phyloP scores from a whole-genome alignment of 768 basidiomycete species.

The Rhizopogon vesiculosus region DNA sequence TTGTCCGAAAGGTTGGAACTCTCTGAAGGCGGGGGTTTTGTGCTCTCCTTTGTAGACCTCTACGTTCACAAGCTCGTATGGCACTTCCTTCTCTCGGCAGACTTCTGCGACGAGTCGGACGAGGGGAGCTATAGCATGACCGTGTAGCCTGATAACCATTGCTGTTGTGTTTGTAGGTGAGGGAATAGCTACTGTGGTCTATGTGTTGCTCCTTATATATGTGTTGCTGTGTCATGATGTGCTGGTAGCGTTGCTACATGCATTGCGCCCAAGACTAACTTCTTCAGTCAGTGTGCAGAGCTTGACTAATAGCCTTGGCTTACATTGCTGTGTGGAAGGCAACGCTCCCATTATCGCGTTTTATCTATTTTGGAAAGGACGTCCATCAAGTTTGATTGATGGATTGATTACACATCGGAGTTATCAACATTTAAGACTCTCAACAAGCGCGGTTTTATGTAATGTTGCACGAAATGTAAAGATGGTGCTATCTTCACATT shows the following conservation, averaged over 20 bases:
- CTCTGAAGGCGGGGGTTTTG: conserved; percentile 13
- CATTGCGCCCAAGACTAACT: not conserved
- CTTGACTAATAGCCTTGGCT: not conserved
- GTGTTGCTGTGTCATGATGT: too few relatives aligned
- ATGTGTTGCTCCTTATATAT: not conserved
- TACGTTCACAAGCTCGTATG: conserved; percentile 19
- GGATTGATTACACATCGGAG: too few relatives aligned
- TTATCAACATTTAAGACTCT: too few relatives aligned
- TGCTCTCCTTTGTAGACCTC: conserved; percentile 12
- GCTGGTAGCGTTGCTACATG: too few relatives aligned
- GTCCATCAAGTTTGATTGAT: too few relatives aligned
- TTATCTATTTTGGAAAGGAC: not conserved
- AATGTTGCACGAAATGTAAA: too few relatives aligned
- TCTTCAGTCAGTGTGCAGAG: not conserved
- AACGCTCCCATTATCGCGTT: not conserved
- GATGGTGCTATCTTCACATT: too few relatives aligned
- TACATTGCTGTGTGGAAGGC: not conserved
- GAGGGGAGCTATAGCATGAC: conserved; percentile 6
- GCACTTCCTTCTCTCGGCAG: conserved; percentile 8
- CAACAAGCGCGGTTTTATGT: too few relatives aligned
- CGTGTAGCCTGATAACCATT: conserved; percentile 16
- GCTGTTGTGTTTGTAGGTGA: not conserved
- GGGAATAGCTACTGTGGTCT: not conserved
- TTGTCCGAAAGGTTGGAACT: conserved; percentile 30
- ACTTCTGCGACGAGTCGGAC: conserved; percentile 13